Base-by-base conservation (phyloP, 805 yeast species). In the Grigorovia jiainica region DNA sequence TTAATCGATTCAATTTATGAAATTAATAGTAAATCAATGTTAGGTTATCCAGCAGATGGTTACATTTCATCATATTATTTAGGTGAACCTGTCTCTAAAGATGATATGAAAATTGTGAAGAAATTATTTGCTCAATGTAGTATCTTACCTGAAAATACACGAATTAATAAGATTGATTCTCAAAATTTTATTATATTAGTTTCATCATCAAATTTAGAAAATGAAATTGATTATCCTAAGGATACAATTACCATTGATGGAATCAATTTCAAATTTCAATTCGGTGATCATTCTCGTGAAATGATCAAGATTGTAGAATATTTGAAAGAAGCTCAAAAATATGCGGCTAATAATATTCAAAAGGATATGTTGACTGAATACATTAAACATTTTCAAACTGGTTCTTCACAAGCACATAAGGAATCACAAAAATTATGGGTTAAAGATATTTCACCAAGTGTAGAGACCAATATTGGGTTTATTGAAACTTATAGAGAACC, bases 401-500 rank as follows among this genome's bases (percentile, higher is more conserved):
- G 95, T 17, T 81, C 90, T 4, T 79, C 86, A 77, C 75, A 78
- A 48, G 84, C 89, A 9, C 95, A 87, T 63, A 82, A 82, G 54
- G 75, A 82, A 44, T 82, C 95, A 1, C 95, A 87, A 61, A 75
- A 79, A 42, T 70, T 75, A 45, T 87, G 96, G 95, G 94, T 87
- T 44, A 83, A 83, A 58, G 95, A 87, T 60, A 63, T 82, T 40
- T 81, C 85, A 1, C 96, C 96, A 10, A 67, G 67, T 11, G 79
- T 80, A 31, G 87, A 79, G 64, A 78, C 90, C 36, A 86, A 87
- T 58, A 76, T 87, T 52, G 96, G 96, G 0, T 87, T 87, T 60
- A 87, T 87, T 52, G 96, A 87, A 66, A 87, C 95, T 23, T 87
- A 87, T 65, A 73, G 96, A 62, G 96, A 86, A 58, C 95, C 95